Evolutionary conservation across 768 basidiomycete genomes (phyloP), one percentile per base, ranked within the genome.

Genomic region (Favolaschia claudopus): DNA sequence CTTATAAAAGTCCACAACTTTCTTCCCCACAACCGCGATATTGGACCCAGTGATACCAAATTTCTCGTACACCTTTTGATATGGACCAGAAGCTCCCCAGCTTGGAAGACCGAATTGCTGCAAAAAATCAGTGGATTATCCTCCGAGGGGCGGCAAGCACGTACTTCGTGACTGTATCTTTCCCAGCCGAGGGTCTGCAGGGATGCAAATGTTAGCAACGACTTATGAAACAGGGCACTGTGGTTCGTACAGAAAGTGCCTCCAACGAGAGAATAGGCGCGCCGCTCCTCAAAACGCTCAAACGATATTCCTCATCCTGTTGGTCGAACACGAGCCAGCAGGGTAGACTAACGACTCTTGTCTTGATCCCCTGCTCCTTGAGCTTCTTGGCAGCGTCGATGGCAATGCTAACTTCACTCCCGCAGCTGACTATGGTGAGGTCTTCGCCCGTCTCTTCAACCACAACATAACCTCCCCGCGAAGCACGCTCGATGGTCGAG

Each of bases 61-160:
- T 76, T 93, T 92, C 78, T 91, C 91, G 73, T 97, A 97, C 13
- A 96, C 90, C 79, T 95, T 84, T 75, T 88, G 83, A 72, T 93
- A 95, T 12, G 95, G 95, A 50, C 91, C 95, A 19, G 94, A 96
- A 15, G 92, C 87, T 71, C 95, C 95, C 90, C 92, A 97, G 31
- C 80, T 82, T 32, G 77, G 67, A 56, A 92, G 72, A 69, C 91
- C 92, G 59, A 80, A 92, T 82, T 92, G 90, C 83, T 86, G 66
- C 12, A 63, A 51, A 19, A 53, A 32, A 25, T n/a, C 22, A 36
- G 60, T 46, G 74, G 60, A 57, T 51, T 40, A 39, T 12, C 22
- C 27, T 43, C n/a, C 24, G 38, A n/a, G n/a, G 33, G 43, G 13
- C 45, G 44, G 53, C 36, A 14, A 19, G 7, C 36, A 63, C 44